These are phyloP conservation scores for Lachancea mirantina DNA, from an alignment of 805 yeast species.

Conservation along the genomic window DNA sequence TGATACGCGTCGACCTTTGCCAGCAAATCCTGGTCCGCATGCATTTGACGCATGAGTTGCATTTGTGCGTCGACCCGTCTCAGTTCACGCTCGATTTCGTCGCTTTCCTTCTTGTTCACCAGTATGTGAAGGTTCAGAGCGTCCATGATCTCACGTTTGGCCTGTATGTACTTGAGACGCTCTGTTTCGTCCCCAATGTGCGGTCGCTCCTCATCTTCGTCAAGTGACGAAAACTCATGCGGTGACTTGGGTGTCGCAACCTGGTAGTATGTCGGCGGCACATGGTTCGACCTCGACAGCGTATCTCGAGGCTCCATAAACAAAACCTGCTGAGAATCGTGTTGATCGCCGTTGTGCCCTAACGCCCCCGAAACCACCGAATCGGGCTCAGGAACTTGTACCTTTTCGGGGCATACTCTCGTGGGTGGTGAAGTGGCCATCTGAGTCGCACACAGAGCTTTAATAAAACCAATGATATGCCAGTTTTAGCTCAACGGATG, in stretches of 20 bases:
- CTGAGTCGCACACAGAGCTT: too few species aligned
- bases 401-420: too few species aligned
- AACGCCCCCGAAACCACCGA: too few species aligned
- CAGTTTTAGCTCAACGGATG: too few species aligned
- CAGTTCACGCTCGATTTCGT: slow-evolving; percentile 45
- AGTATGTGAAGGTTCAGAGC: slow-evolving; percentile 55
- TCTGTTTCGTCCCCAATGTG: slow-evolving; percentile 24
- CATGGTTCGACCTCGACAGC: slow-evolving; percentile 6
- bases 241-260: slow-evolving; percentile 41
- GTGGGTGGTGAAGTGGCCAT: too few species aligned
- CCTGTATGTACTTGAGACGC: slow-evolving; percentile 23
- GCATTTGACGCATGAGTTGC: slow-evolving; percentile 41
- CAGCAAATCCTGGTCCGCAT: slow-evolving; percentile 27
- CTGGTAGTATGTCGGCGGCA: slow-evolving; percentile 26
- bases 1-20: slow-evolving; percentile 19
- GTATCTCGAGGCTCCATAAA: slow-evolving; percentile 10
- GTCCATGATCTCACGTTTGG: slow-evolving; percentile 32
- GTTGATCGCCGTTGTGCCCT: too few species aligned
- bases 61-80: slow-evolving; percentile 53
- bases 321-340: slow-evolving; percentile 9
- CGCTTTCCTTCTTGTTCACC: slow-evolving; percentile 50
- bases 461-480: too few species aligned
- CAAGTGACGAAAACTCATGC: slow-evolving; percentile 29
- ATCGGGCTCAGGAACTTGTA: too few species aligned
- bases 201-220: slow-evolving; percentile 17